These are phyloP conservation scores for Tephrocybe sp. DNA, from an alignment of 768 basidiomycete genomes.

Conservation along the genomic window DNA sequence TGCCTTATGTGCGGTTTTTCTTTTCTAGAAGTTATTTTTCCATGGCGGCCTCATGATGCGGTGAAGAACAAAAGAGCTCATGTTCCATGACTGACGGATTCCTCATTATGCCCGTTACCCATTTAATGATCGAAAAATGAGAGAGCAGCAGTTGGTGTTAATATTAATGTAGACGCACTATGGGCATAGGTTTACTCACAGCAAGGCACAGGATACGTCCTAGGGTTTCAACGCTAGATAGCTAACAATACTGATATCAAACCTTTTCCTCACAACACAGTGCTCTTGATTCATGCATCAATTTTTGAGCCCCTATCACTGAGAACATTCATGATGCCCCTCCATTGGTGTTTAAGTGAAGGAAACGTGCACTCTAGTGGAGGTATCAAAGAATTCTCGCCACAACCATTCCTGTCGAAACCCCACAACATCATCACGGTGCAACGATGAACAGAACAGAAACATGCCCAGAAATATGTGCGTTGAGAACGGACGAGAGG, in stretches of 20 bases:
- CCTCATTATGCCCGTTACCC: too few relatives aligned
- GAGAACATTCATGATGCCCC: neutral
- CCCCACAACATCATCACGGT: neutral
- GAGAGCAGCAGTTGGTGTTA: too few relatives aligned
- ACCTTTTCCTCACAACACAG: neutral
- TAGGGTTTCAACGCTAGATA: neutral
- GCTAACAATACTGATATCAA: neutral
- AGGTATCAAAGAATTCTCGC: slow-evolving; percentile 2
- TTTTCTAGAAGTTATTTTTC: neutral
- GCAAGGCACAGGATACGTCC: too few relatives aligned
- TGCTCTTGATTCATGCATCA: neutral
- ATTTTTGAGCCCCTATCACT: slow-evolving; percentile 4
- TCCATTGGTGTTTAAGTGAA: neutral
- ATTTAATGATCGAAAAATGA: too few relatives aligned
- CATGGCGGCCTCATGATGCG: too few relatives aligned
- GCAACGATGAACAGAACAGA: neutral
- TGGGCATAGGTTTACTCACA: too few relatives aligned
- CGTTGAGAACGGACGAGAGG: neutral
- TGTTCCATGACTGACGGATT: too few relatives aligned
- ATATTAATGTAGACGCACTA: too few relatives aligned
- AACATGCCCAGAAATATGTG: neutral
- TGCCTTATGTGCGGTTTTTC: neutral
- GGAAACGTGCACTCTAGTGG: neutral
- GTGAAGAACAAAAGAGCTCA: too few relatives aligned
- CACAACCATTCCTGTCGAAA: slow-evolving; percentile 1